Base-by-base conservation (phyloP, 192 early-diverging fungal genomes). In the Gaertneriomyces sp. region DNA sequence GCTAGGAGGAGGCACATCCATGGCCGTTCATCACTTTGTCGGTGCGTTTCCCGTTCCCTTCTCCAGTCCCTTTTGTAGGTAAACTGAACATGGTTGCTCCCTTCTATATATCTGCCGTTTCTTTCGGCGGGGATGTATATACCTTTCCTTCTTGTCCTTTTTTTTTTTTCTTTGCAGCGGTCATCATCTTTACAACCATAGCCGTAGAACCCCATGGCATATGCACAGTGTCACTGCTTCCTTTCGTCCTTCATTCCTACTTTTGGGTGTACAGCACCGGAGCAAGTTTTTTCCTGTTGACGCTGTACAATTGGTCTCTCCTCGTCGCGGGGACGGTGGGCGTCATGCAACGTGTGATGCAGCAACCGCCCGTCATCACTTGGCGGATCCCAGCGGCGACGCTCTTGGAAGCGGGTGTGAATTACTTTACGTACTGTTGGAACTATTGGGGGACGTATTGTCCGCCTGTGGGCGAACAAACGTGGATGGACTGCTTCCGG, bases 221-320 rank as follows among this genome's bases (percentile, higher is more conserved):
- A 3, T 45, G 16, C 58, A 25, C 58, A 11, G 43, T 60, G 7
- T n/a, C 38, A n/a, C 14, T 60, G 42, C 10, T 60, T 11, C 58
- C 58, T 6, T 60, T 60, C 25, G 4, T 60, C 16, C 42, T 60
- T 9, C 58, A 60, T 45, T 33, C 58, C 10, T 40, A n/a, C 40
- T 43, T 60, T 12, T 60, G 58, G 58, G 43, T 45, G 5, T 45
- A n/a, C 40, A 45, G 58, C 41, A 14, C 4, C 10, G 58, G 58
- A 38, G 38, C 43, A 16, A 60, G 58, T 60, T 60, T 14, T 4
- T 17, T 45, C 58, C 14, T 60, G 4, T 14, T 60, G 42, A n/a
- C 41, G 6, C 14, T 60, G 4, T 60, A 60, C 43, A 60, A 60
- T 60, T 56, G 54, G 54, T 16, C 54, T 33, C 38, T 56, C 33